These are phyloP conservation scores for Rubia balearica DNA, from an alignment of 305 asterid species.

Conservation along the genomic window DNA sequence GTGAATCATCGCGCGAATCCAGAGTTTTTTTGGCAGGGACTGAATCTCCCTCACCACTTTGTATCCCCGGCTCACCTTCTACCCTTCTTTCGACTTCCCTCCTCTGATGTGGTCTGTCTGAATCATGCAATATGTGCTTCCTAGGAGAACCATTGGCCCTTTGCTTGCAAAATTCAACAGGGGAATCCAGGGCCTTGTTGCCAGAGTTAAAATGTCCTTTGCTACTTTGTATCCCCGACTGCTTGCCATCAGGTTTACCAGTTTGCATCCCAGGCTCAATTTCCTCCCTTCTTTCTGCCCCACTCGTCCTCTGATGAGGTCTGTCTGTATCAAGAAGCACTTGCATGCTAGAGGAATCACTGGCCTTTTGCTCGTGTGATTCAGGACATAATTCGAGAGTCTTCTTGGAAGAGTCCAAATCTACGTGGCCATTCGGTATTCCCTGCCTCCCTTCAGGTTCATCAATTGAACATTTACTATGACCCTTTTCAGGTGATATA, in stretches of 20 bases:
- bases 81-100: not conserved
- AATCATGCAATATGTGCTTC: not conserved
- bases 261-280: not conserved
- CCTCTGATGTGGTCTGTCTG: not conserved
- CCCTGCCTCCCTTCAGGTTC: not conserved
- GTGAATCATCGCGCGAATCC: not conserved
- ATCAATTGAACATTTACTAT: not conserved
- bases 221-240: not conserved
- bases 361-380: slow-evolving; percentile 3
- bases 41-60: not conserved
- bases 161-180: not conserved
- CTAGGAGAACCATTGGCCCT: not conserved
- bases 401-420: not conserved
- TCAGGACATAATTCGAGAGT: not conserved
- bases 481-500: not conserved
- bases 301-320: not conserved
- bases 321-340: not conserved
- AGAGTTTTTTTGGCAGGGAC: not conserved
- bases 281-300: not conserved
- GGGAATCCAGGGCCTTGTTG: not conserved
- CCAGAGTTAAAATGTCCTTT: not conserved
- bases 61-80: not conserved
- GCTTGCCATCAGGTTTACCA: not conserved
- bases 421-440: not conserved
- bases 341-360: not conserved